Base-by-base conservation (phyloP, 177 flowering plant genomes). In the Vitis hybrid region DNA sequence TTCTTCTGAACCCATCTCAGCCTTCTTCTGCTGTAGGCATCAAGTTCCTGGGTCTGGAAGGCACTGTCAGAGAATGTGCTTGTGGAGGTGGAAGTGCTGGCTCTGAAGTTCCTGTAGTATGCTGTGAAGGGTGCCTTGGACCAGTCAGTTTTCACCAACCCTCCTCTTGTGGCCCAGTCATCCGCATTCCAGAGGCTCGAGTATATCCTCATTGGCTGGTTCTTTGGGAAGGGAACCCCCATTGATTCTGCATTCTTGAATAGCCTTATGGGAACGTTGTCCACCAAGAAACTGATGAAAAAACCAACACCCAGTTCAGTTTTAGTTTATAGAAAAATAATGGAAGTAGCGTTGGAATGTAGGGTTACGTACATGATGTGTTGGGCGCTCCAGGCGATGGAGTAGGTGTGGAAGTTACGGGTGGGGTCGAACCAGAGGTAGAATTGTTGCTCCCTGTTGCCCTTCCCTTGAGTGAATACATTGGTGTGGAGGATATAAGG, bases 161-260 rank as follows among this genome's bases (percentile, higher is more conserved):
- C 85, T 1, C 85, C 85, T 65, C 81, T 75, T 15, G 85, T 82
- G 8, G 85, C 85, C 85, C 85, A 82, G 74, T 82, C 81, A 26
- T 82, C 85, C 1, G 85, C 85, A 50, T 80, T 78, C 85, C 85
- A 82, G 5, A 82, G 77, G 67, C 85, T 82, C 1, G 81, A 80
- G 81, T 78, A 78, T 12, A 82, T 75, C 68, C 73, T 82, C 85
- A 82, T 82, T 1, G 83, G 81, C 26, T 82, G 83, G 73, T 14
- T 80, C 70, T 77, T 82, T 12, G 85, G 85, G 80, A 80, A 82
- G 1, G 83, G 75, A 1, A 82, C 85, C 1, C 85, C 85, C 15
- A 67, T 19, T 15, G 81, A 58, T 52, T 80, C 81, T 1, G 77
- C 78, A 67, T 82, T 82, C 26, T 78, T 74, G 75, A 82, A 80